These are phyloP conservation scores for Globisporangium nodosum DNA, from an alignment of 352 stramenopile genomes.

Conservation along the genomic window DNA sequence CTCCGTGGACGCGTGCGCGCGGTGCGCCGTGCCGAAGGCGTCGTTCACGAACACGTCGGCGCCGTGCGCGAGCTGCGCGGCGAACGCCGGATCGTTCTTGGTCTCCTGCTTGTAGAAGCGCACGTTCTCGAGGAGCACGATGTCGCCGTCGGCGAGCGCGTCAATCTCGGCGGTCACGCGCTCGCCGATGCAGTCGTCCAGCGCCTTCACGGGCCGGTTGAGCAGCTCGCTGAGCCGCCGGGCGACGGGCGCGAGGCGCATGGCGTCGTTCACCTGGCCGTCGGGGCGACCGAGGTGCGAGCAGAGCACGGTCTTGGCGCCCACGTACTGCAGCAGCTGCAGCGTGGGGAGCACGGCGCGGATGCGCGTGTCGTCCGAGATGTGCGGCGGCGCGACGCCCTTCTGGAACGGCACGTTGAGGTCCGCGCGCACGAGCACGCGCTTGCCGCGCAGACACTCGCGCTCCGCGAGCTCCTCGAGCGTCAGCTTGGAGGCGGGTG, in stretches of 20 bases:
- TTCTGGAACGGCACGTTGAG: slow-evolving; percentile 99
- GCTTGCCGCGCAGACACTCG: slow-evolving; percentile 90
- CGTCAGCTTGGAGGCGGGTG: slow-evolving; percentile 39
- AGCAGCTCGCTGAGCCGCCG: slow-evolving; percentile 92
- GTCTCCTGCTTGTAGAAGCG: slow-evolving; percentile 98
- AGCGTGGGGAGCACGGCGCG: slow-evolving; percentile 93
- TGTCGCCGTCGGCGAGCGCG: slow-evolving; percentile 86
- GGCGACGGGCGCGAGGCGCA: slow-evolving; percentile 91
- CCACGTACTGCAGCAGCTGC: slow-evolving; percentile 87
- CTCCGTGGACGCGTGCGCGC: slow-evolving; percentile 96
- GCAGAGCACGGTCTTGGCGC: slow-evolving; percentile 93
- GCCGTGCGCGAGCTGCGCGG: slow-evolving; percentile 90
- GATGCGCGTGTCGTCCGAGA: slow-evolving; percentile 97
- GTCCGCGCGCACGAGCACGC: slow-evolving; percentile 97
- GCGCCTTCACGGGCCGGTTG: slow-evolving; percentile 87
- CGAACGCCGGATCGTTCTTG: slow-evolving; percentile 95
- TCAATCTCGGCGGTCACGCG: slow-evolving; percentile 82
- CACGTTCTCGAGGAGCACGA: slow-evolving; percentile 91
- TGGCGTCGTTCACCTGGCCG: slow-evolving; percentile 73
- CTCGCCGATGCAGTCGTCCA: slow-evolving; percentile 94
- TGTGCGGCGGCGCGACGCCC: slow-evolving; percentile 83
- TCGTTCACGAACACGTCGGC: slow-evolving; percentile 98
- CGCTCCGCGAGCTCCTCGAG: slow-evolving; percentile 58
- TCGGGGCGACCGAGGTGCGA: slow-evolving; percentile 98
- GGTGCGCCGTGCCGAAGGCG: slow-evolving; percentile 97